Evolutionary conservation across 2,329 filamentous ascomycete genomes (phyloP).

Genomic region (Myriosclerotinia duriaeana): DNA sequence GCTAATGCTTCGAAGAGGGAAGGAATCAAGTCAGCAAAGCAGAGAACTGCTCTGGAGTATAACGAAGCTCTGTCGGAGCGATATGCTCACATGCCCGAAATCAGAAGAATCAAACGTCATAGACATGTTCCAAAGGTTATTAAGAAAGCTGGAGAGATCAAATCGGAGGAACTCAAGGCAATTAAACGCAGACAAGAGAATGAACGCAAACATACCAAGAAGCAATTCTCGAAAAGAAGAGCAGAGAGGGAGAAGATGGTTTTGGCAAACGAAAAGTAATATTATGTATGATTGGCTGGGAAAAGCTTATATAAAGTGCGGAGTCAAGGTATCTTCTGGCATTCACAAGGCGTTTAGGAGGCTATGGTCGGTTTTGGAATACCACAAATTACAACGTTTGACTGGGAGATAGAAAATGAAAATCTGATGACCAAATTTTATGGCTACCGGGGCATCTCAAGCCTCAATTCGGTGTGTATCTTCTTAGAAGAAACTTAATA

Average conservation of each 20-base stretch:
- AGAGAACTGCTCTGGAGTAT: slow-evolving; percentile 88
- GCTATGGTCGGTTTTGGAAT: slow-evolving; percentile 20
- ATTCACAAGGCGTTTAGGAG: slow-evolving; percentile 27
- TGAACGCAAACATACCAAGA: slow-evolving; percentile 84
- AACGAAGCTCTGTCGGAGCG: slow-evolving; percentile 79
- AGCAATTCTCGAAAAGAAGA: slow-evolving; percentile 70
- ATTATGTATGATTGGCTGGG: slow-evolving; percentile 10
- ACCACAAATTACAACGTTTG: slow-evolving; percentile 17
- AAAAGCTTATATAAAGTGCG: slow-evolving; percentile 11
- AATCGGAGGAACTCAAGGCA: slow-evolving; percentile 79
- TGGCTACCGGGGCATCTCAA: neutral
- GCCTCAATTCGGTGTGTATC: too few relatives aligned
- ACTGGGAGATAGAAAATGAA: slow-evolving; percentile 4
- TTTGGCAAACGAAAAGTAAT: slow-evolving; percentile 51
- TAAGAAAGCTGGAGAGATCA: slow-evolving; percentile 96
- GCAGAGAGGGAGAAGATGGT: slow-evolving; percentile 93
- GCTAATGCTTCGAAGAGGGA: slow-evolving; percentile 79
- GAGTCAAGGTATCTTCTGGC: slow-evolving; percentile 17
- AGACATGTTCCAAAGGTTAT: slow-evolving; percentile 88
- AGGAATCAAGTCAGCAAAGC: slow-evolving; percentile 80
- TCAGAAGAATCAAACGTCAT: slow-evolving; percentile 85
- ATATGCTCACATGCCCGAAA: slow-evolving; percentile 95
- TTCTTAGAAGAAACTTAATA: too few relatives aligned
- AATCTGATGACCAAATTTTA: neutral
- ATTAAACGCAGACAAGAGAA: slow-evolving; percentile 94